Evolutionary conservation across 2,329 filamentous ascomycete genomes (phyloP), one percentile per base, ranked within the genome.

Genomic region (Sarocladiaceae sp.): DNA sequence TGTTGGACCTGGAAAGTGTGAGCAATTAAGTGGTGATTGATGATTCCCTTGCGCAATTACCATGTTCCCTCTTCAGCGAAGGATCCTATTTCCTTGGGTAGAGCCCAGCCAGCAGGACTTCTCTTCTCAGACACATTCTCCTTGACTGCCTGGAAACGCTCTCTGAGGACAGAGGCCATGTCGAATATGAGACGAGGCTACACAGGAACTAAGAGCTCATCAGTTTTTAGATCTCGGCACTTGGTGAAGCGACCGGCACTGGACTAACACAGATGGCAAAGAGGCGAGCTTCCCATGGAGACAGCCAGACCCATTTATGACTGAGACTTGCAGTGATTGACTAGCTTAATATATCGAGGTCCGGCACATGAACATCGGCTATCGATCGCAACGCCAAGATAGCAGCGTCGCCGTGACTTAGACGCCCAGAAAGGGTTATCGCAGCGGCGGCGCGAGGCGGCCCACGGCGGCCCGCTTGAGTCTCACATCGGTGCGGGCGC

Each of bases 31-130:
- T 6, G 33, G 21, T 5, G 6, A 12, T 33, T 33, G 33, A 35
- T 20, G n/a, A 20, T 7, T 15, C 7, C 12, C 4, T 3, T 13
- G 21, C 4, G 4, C 7, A 39, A 9, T 15, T 13, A 26, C 34
- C 27, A 45, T 20, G 27, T 41, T 2, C 32, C 27, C 20, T 42
- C 35, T 4, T 45, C 44, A 6, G 44, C 34, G 21, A 45, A 45
- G 9, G 44, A 41, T 7, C 37, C 33, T 11, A 35, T 15, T 23
- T 45, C 34, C 23, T 42, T 45, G 16, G 37, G 34, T 21, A 45
- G 44, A 33, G 42, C 29, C 44, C 44, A 45, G 27, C 44, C 44
- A 33, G 37, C 9, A 16, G 31, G 24, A 12, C 35, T 21, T 5
- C 10, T 45, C 37, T 45, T 45, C 16, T 35, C 42, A 20, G 10